These are phyloP conservation scores for Ochetophila trinervis DNA, from an alignment of 306 rosid species.

Conservation along the genomic window DNA sequence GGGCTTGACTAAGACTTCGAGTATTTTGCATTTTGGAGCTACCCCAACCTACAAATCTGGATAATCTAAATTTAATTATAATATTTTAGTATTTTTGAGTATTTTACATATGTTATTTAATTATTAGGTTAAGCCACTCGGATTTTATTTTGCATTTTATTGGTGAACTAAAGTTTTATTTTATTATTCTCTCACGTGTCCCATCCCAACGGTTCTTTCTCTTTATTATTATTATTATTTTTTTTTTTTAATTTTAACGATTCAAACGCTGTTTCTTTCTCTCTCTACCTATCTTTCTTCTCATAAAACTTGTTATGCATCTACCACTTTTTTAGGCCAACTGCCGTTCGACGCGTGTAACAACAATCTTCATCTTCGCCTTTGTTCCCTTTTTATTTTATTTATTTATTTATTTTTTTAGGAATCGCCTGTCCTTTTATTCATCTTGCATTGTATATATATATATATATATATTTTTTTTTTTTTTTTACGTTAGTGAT, in stretches of 20 bases:
- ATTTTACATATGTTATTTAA: too few species aligned
- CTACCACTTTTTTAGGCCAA: slow-evolving; percentile 20
- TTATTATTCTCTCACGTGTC: slow-evolving; percentile 33
- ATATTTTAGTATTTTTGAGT: too few species aligned
- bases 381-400: too few species aligned
- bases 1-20: slow-evolving; percentile 24
- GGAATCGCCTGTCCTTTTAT: too few species aligned
- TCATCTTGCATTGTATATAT: too few species aligned
- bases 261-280: slow-evolving; percentile 10
- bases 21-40: background rate
- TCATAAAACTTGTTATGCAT: background rate
- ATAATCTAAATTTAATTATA: too few species aligned
- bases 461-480: too few species aligned
- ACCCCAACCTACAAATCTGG: slow-evolving; percentile 32
- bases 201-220: slow-evolving; percentile 33
- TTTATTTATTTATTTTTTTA: too few species aligned
- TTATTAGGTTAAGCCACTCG: too few species aligned
- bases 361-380: background rate
- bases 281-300: background rate
- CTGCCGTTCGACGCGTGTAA: slow-evolving; percentile 26
- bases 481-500: too few species aligned
- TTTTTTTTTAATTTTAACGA: background rate
- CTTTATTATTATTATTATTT: background rate
- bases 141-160: too few species aligned
- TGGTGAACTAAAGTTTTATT: too few species aligned